Evolutionary conservation across 345 rosid genomes (phyloP), one percentile per base, ranked within the genome.

Genomic region (Draba incana): DNA sequence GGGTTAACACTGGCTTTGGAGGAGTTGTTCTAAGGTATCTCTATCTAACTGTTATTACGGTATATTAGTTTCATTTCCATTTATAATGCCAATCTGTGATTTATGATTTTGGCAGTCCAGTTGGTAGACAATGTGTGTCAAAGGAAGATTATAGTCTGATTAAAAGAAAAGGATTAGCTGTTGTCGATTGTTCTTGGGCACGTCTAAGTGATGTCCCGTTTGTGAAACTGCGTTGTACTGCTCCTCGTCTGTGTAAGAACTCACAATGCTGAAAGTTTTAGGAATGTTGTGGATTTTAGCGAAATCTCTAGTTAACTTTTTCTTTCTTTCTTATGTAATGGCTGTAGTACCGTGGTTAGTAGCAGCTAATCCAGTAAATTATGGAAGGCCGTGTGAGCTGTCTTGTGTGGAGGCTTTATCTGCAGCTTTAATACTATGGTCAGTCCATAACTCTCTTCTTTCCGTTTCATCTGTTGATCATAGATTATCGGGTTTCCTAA

Each of bases 161-260:
- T 52, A 78, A 86, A 77, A 83, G 90, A 67, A 92, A 75, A 83
- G 98, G 99, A 41, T 78, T 94, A 80, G 98, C 96, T 39, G 99
- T 94, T 27, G 98, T 94, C 58, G 99, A 94, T 81, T 94, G 99
- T 75, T 94, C 99, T 24, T 94, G 97, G 99, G 93, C 97, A 16
- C 93, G 98, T 55, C 69, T 94, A 73, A 86, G 62, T 42, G 99
- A 94, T 84, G 98, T 94, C 35, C 99, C 98, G 5, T 94, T 94
- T 57, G 85, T 76, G 75, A 94, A 94, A 82, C 78, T 94, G 74
- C 96, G 92, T 13, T 91, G 98, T 76, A 70, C 86, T 71, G 86
- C 95, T 60, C 97, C 99, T 77, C 96, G 98, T 62, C 82, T 94
- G 45, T 79, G 99, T 94, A 86, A 56, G 96, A 75, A 74, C 62